Base-by-base conservation (phyloP, 257 asterid species). In the Mentha longifolia region DNA sequence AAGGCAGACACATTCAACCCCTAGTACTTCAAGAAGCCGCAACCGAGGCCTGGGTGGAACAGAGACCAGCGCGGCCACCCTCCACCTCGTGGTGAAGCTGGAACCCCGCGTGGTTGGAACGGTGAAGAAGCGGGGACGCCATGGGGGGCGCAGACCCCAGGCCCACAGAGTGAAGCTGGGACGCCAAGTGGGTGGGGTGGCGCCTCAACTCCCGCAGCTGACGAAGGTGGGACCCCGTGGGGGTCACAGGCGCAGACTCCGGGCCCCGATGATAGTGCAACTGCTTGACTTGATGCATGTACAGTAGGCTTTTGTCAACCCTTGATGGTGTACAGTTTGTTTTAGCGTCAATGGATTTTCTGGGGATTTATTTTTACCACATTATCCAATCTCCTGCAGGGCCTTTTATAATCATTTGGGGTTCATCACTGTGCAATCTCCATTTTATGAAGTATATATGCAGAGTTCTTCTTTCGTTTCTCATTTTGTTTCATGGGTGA, bases 1-100 rank as follows among this genome's bases (percentile, higher is more conserved):
- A 73, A 75, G 79, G 97, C 88, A 0, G 96, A 91, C n/a, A 41
- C 82, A 8, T 94, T 91, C 25, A 22, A 22, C 47, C 62, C 81
- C 0, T 91, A 88, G 75, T 94, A 94, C 79, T 94, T 89, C 80
- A 83, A 30, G 45, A 85, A 75, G 83, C 82, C 77, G n/a, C 93
- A 79, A 68, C 81, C 95, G 33, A 92, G 90, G 42, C 73, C 82
- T 19, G 91, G 82, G 6, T 82, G 87, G 91, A 82, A 73, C 72
- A 80, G 76, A 64, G 89, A 78, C 20, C 39, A 35, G 39, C 76
- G 72, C 4, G 70, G 81, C 11, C 75, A 83, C 13, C 58, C 62
- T 57, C 75, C 84, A 10, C 58, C 67, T 49, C 76, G 81, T 3
- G 67, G 72, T 58, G 85, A 77, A 33, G 76, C 79, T 47, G 84